These are phyloP conservation scores for Trichophyton simii DNA, from an alignment of 2,329 filamentous ascomycete species.

Conservation along the genomic window DNA sequence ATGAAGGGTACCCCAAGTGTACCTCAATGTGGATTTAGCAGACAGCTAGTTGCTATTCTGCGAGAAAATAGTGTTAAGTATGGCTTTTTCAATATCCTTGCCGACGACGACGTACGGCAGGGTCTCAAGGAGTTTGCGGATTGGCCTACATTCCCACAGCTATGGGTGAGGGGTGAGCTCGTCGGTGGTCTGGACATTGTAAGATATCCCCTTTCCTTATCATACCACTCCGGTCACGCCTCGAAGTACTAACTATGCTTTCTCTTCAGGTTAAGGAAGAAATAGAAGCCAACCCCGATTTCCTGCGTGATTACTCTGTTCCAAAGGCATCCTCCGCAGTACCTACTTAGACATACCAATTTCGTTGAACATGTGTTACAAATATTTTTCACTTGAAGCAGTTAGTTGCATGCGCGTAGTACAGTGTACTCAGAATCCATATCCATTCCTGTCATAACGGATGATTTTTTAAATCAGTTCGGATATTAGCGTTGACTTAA, in stretches of 20 bases:
- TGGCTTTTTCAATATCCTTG: conserved; percentile 97
- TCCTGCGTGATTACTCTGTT: conserved; percentile 60
- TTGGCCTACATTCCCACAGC: conserved; percentile 93
- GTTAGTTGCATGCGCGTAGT: background rate
- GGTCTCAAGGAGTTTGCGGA: conserved; percentile 96
- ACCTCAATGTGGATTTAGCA: conserved; percentile 84
- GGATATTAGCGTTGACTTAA: too few relatives aligned
- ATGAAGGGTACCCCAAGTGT: conserved; percentile 91
- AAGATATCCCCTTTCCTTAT: conserved; percentile 31
- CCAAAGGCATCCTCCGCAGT: conserved; percentile 20
- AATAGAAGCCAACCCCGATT: conserved; percentile 67
- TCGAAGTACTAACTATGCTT: background rate
- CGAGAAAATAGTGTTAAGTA: conserved; percentile 88
- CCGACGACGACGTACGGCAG: conserved; percentile 92
- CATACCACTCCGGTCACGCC: background rate
- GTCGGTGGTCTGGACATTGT: conserved; percentile 94
- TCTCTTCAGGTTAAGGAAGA: conserved; percentile 74
- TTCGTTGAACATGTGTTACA: background rate
- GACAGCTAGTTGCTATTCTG: conserved; percentile 75
- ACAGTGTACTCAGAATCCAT: background rate
- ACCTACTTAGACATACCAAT: background rate
- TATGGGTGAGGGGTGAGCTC: conserved; percentile 83
- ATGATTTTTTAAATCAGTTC: too few relatives aligned
- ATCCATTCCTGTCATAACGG: background rate
- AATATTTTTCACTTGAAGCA: background rate